Conservation (phyloP, 805 yeast species). For the Kodamaea fukazawae region DNA sequence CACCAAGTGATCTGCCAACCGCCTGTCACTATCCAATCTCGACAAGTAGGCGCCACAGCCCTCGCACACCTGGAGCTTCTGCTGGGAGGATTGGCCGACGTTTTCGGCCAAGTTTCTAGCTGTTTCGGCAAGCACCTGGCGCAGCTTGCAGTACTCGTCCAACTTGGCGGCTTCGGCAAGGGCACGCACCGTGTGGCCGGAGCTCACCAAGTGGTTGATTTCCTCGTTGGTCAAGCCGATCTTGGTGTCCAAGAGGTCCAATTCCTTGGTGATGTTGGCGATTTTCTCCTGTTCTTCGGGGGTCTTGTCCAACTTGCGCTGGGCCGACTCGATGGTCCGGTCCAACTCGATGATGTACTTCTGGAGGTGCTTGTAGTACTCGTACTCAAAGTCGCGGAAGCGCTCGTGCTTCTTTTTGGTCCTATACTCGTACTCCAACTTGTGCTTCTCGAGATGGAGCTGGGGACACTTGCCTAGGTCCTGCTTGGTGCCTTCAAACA, state of each 20-base stretch:
- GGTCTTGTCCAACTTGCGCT: conserved; percentile 65
- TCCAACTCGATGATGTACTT: conserved; percentile 66
- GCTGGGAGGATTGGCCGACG: conserved; percentile 83
- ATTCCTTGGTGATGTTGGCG: conserved; percentile 49
- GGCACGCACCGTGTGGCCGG: conserved; percentile 51
- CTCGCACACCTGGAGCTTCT: conserved; percentile 85
- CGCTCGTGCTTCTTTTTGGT: conserved; percentile 39
- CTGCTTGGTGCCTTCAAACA: conserved; percentile 78
- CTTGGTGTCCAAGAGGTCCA: conserved; percentile 59
- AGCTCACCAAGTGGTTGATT: conserved; percentile 48
- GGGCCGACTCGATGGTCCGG: conserved; percentile 58
- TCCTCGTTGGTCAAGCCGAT: conserved; percentile 70
- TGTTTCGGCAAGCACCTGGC: conserved; percentile 52
- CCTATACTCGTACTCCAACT: conserved; percentile 61
- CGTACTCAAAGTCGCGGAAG: conserved; percentile 51
- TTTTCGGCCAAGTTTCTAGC: conserved; percentile 64
- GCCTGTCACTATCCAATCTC: conserved; percentile 78
- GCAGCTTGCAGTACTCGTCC: conserved; percentile 43
- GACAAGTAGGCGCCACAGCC: conserved; percentile 88
- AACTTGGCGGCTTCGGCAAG: conserved; percentile 48
- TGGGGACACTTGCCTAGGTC: conserved; percentile 78
- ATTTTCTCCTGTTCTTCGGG: conserved; percentile 68
- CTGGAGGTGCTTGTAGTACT: conserved; percentile 48
- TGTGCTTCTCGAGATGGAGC: conserved; percentile 71
- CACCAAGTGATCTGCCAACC: conserved; percentile 84